phyloP scores from a whole-genome alignment of 169 alveolate species.

The Cryptosporidium sp. region DNA sequence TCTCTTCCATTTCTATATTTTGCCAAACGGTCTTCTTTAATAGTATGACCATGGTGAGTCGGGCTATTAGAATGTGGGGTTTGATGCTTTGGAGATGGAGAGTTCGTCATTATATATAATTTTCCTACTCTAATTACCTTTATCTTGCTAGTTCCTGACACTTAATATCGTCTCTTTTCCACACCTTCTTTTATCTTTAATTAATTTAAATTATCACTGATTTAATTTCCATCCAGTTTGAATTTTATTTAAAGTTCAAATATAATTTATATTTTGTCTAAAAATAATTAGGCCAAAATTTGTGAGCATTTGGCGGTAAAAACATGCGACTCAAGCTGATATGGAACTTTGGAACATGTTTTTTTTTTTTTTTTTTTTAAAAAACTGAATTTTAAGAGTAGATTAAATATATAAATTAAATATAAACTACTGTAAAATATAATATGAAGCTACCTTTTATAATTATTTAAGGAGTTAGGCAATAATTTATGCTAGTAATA shows the following conservation, averaged over 20 bases:
- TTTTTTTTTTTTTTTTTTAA: not conserved
- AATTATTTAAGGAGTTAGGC: not conserved
- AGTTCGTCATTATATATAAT: slow-evolving; percentile 3
- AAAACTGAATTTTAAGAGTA: not conserved
- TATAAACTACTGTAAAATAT: not conserved
- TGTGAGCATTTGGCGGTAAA: slow-evolving; percentile 44
- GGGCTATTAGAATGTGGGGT: slow-evolving; percentile 39
- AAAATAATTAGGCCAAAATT: not conserved
- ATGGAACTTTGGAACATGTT: not conserved
- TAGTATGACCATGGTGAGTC: slow-evolving; percentile 20
- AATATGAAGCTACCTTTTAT: not conserved
- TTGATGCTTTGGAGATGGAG: slow-evolving; percentile 23
- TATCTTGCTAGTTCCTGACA: not conserved
- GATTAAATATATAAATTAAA: not conserved
- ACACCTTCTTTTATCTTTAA: not conserved
- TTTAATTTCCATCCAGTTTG: slow-evolving; percentile 1
- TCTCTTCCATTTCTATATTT: slow-evolving; percentile 69
- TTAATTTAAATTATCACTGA: not conserved
- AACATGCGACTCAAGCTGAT: slow-evolving; percentile 1
- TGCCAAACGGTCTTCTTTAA: slow-evolving; percentile 55
- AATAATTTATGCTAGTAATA: slow-evolving; percentile 15
- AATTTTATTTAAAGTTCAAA: not conserved
- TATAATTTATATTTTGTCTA: not conserved
- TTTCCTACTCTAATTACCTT: not conserved
- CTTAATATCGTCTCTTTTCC: not conserved